Evolutionary conservation across 163 green algal genomes (phyloP), one percentile per base, ranked within the genome.

Genomic region (Prototheca cutis): DNA sequence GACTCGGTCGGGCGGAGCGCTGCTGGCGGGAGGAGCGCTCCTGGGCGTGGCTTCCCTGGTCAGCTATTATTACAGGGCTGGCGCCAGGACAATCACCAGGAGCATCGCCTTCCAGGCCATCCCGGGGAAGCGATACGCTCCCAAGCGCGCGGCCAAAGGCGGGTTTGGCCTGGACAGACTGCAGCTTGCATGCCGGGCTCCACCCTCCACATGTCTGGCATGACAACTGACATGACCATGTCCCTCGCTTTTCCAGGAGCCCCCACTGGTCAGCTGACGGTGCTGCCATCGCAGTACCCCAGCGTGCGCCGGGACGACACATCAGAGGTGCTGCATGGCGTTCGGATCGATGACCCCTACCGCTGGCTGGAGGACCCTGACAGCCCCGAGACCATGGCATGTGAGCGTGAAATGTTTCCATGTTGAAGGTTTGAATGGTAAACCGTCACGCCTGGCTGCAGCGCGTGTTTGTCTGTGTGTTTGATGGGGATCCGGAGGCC

Each of bases 341-440:
- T 84, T 2, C 32, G 71, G 21, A 68, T 95, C 2, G 54, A 77
- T 0, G 87, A 95, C 59, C 87, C 86, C 0, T 94, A 94, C 70
- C 66, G 88, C 17, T 95, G 80, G 80, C 77, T 97, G 34, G 90
- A 97, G 60, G 86, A 96, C 66, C 87, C 87, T 2, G 88, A 96
- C 49, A 42, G 52, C 3, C 53, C 79, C 6, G 85, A 92, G 59
- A 95, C 62, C 1, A 23, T 15, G 7, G 1, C 23, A 51, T 51
- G 42, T 51, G 42, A 23, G 10, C 25, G 42, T 21, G 42, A 45
- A 45, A 21, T 13, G 36, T 13, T 45, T n/a, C n/a, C n/a, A n/a
- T n/a, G n/a, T n/a, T n/a, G n/a, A n/a, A n/a, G n/a, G n/a, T n/a
- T n/a, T n/a, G n/a, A n/a, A n/a, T n/a, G n/a, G n/a, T n/a, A n/a